Evolutionary conservation across 140 eudicot genomes (phyloP), one percentile per base, ranked within the genome.

Genomic region (Senecio squalidus): DNA sequence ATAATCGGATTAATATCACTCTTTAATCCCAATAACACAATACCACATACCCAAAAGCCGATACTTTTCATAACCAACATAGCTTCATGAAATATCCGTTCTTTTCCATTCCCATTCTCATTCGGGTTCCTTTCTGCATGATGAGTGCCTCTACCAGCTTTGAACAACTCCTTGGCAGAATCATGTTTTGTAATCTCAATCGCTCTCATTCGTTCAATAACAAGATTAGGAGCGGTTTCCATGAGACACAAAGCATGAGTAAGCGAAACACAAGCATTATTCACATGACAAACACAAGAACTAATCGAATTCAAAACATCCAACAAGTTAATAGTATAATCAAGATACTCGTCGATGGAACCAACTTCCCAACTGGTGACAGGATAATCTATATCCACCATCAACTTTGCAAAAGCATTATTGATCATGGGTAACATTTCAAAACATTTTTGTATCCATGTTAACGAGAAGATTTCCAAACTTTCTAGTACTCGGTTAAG

Each of bases 321-420:
- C n/a, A 88, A 78, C 54, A 88, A 10, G 55, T 56, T 72, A 41
- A 81, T 62, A 70, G 62, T 88, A 80, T 79, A 76, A 30, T 67
- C 68, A 23, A 81, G 84, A 74, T 78, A 88, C 61, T 78, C 90
- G 0, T 81, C 81, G 1, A 56, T 34, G 18, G 67, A 56, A 36
- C 62, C 27, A n/a, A 23, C 62, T 49, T 73, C 80, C 94, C 96
- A 88, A 53, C 66, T 65, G 9, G 34, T 58, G 68, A 81, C 65
- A 3, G 94, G 91, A 66, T 84, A 71, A 62, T 81, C 89, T 36
- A 84, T 74, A 27, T 76, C 85, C 51, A 66, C 71, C 61, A 71
- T 66, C 20, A 84, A 55, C 75, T 74, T 74, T 8, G 88, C 81
- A 55, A 88, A 88, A 43, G 74, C 94, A 46, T 54, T 68, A 76